phyloP scores from a whole-genome alignment of 164 flowering plant species.

The Nymphaea colorata region DNA sequence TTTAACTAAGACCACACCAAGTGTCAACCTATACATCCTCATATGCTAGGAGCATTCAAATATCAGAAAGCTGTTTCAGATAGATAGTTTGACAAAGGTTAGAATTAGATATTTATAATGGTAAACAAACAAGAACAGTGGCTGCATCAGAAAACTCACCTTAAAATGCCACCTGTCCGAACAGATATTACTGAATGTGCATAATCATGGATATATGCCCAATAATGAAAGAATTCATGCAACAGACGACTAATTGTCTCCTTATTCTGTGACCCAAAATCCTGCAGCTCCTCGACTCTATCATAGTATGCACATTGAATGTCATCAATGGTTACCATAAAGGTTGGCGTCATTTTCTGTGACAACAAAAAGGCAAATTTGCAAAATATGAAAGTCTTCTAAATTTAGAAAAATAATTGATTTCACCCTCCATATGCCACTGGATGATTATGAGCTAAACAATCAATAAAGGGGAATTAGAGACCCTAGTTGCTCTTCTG shows the following conservation, averaged over 20 bases:
- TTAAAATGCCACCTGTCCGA: conserved; percentile 63
- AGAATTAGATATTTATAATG: too few species aligned
- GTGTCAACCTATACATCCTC: too few species aligned
- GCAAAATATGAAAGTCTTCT: conserved; percentile 45
- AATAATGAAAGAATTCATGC: conserved; percentile 86
- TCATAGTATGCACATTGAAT: conserved; percentile 71
- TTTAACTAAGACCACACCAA: too few species aligned
- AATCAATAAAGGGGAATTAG: too few species aligned
- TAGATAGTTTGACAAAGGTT: too few species aligned
- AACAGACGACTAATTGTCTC: conserved; percentile 64
- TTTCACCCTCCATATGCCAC: background rate
- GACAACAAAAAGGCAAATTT: background rate
- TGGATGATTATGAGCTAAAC: too few species aligned
- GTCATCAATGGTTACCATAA: conserved; percentile 51
- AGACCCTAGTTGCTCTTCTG: too few species aligned
- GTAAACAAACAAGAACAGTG: too few species aligned
- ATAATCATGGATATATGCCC: conserved; percentile 95
- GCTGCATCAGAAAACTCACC: conserved; percentile 26
- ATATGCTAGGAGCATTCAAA: too few species aligned
- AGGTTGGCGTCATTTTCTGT: conserved; percentile 73
- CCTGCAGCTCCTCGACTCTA: conserved; percentile 56
- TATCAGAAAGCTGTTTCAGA: too few species aligned
- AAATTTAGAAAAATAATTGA: conserved; percentile 95
- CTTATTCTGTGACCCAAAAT: conserved; percentile 59
- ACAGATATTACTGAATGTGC: conserved; percentile 75